phyloP scores from a whole-genome alignment of 1,284 basidiomycete genomes.

The Tilletia setariae region DNA sequence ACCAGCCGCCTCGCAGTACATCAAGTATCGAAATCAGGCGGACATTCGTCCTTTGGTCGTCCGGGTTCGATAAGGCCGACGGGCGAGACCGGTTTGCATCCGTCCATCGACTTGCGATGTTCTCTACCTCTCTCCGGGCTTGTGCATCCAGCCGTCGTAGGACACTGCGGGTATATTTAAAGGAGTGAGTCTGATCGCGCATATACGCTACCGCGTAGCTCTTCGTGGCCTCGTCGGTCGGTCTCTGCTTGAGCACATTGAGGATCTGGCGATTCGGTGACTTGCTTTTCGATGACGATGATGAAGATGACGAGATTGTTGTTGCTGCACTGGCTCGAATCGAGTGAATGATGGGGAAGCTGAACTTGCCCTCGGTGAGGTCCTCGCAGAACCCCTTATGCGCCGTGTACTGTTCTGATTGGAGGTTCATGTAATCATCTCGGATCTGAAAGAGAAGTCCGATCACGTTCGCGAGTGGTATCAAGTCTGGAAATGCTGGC shows the following conservation, averaged over 20 bases:
- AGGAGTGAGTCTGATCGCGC: conserved; percentile 41
- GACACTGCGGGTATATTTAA: conserved; percentile 48
- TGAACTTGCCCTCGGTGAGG: conserved; percentile 92
- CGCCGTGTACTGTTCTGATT: conserved; percentile 75
- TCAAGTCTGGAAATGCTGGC: conserved; percentile 19
- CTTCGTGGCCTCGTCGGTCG: conserved; percentile 45
- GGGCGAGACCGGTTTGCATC: neutral
- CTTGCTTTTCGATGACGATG: neutral
- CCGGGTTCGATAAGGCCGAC: neutral
- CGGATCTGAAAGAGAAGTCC: conserved; percentile 93
- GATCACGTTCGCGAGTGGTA: conserved; percentile 88
- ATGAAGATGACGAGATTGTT: neutral
- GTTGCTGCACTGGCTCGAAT: conserved; percentile 59
- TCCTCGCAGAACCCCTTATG: conserved; percentile 96
- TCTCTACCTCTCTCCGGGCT: conserved; percentile 32
- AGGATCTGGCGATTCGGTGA: conserved; percentile 40
- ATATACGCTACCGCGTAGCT: conserved; percentile 49
- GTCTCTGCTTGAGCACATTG: conserved; percentile 45
- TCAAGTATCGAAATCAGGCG: conserved; percentile 34
- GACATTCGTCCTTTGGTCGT: conserved; percentile 23
- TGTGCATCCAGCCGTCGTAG: conserved; percentile 34
- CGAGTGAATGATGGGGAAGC: conserved; percentile 86
- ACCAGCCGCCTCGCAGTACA: conserved; percentile 32
- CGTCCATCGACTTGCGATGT: conserved; percentile 19
- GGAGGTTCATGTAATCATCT: conserved; percentile 95